Percentiles rank a stretch among this genome's conserved stretches.
Conservation (phyloP, 495 filamentous ascomycete genomes). For the Emericellopsis terricola region DNA sequence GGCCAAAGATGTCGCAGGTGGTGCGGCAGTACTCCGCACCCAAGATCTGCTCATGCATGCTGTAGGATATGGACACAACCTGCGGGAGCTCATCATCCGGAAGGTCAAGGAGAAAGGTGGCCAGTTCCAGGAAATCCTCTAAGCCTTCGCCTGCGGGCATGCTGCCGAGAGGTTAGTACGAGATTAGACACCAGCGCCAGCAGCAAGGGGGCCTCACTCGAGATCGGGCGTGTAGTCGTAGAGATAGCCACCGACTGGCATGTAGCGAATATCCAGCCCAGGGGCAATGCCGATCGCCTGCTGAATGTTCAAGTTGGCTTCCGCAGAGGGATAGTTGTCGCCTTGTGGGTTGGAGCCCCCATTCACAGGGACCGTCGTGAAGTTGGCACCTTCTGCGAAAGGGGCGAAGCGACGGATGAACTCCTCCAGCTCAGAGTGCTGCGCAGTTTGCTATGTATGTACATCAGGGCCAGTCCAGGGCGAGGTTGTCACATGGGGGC, state of each 20-base stretch:
- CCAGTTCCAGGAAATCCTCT: slow-evolving; percentile 51
- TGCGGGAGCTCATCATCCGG: slow-evolving; percentile 39
- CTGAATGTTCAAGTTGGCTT: slow-evolving; percentile 67
- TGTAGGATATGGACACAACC: slow-evolving; percentile 64
- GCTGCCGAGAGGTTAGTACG: slow-evolving; percentile 27
- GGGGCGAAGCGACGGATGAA: slow-evolving; percentile 36
- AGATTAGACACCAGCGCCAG: slow-evolving; percentile 21
- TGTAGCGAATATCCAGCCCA: slow-evolving; percentile 20
- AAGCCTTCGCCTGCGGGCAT: neutral
- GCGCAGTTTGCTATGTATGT: slow-evolving; percentile 34
- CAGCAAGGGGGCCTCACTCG: neutral
- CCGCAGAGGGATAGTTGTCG: slow-evolving; percentile 16
- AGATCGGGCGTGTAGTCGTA: slow-evolving; percentile 9
- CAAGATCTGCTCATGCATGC: slow-evolving; percentile 64
- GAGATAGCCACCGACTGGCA: slow-evolving; percentile 24
- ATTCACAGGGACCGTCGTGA: slow-evolving; percentile 43
- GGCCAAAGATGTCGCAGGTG: slow-evolving; percentile 48
- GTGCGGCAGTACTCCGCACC: slow-evolving; percentile 44
- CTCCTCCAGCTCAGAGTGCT: slow-evolving; percentile 32
- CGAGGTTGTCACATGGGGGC: neutral
- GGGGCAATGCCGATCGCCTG: slow-evolving; percentile 37
- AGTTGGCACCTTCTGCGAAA: slow-evolving; percentile 30
- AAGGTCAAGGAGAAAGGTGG: slow-evolving; percentile 30
- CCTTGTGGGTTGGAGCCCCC: slow-evolving; percentile 28
- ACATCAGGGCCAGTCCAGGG: neutral